Base-by-base conservation (phyloP, 345 rosid genomes). In the Sisymbrium altissimum region DNA sequence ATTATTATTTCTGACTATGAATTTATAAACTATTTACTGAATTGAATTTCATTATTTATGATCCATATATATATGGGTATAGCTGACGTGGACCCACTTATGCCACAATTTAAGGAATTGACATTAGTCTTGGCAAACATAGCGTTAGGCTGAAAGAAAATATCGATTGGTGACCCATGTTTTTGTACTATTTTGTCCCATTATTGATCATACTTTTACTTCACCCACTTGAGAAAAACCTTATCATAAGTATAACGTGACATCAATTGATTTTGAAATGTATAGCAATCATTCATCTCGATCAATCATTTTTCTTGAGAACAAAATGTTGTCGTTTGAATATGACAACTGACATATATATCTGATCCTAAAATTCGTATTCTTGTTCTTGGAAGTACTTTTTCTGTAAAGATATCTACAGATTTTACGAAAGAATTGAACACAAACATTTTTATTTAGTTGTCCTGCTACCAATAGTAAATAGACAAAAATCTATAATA, bases 131-230 rank as follows among this genome's bases (percentile, higher is more conserved):
- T 62, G 52, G 69, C 64, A 53, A 68, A 41, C 62, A 61, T 61
- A 30, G 40, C 53, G 69, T 66, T 68, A 30, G 59, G 5, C 66
- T 69, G 69, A 68, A 75, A 75, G 79, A 10, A 55, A 68, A 43
- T 61, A 19, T 41, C 14, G 12, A 49, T 36, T 52, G 39, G 52
- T 76, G 74, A 69, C 74, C 74, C 74, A 61, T 68, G 52, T 53
- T 53, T 65, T 53, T 62, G 74, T 76, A 69, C 75, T 69, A 63
- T 15, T 29, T 50, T 40, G 78, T 75, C 63, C 68, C 73, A 68
- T 68, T 68, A 62, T 67, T 60, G 38, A 40, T 59, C 61, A 50
- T 39, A 59, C 56, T 45, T 58, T 73, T 33, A 33, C 57, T 45
- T 43, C 64, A 60, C 40, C 73, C 68, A 50, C 46, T 67, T 59